Percentiles rank a stretch among this genome's conserved stretches.
phyloP scores from a whole-genome alignment of 177 flowering plant genomes.

The Vitis hybrid region DNA sequence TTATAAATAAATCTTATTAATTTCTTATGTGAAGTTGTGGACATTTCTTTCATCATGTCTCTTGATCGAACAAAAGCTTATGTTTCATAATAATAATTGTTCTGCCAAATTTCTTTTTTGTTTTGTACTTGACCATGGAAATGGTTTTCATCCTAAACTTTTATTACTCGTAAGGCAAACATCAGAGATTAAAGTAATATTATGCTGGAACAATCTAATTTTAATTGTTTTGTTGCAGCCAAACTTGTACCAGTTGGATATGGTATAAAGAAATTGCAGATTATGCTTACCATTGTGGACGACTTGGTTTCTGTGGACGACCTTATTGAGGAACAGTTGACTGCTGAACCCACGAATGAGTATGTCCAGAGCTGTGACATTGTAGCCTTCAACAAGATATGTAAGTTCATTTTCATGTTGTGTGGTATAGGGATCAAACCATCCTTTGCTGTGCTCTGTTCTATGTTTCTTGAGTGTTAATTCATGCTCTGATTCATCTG shows the following conservation, averaged over 20 bases:
- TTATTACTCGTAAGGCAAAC: neutral
- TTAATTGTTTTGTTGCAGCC: conserved; percentile 37
- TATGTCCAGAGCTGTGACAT: conserved; percentile 91
- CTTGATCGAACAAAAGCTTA: too few species aligned
- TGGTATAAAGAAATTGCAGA: conserved; percentile 82
- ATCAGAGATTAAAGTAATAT: neutral
- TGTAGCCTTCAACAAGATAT: conserved; percentile 90
- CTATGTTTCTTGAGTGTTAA: too few species aligned
- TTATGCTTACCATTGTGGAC: conserved; percentile 84
- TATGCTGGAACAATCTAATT: neutral
- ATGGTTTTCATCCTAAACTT: too few species aligned
- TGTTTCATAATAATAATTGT: too few species aligned
- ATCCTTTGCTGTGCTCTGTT: too few species aligned
- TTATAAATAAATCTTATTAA: too few species aligned
- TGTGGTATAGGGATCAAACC: too few species aligned
- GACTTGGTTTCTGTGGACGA: conserved; percentile 81
- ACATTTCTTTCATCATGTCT: too few species aligned
- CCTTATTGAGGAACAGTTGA: conserved; percentile 69
- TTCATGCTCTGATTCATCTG: too few species aligned
- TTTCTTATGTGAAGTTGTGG: too few species aligned
- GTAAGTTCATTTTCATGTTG: conserved; percentile 36
- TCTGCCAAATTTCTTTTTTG: neutral
- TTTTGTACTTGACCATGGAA: neutral
- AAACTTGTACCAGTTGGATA: conserved; percentile 82
- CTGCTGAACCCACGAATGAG: conserved; percentile 76